Evolutionary conservation across 805 yeast genomes (phyloP).

Genomic region (Cyberlindnera sargentensis): DNA sequence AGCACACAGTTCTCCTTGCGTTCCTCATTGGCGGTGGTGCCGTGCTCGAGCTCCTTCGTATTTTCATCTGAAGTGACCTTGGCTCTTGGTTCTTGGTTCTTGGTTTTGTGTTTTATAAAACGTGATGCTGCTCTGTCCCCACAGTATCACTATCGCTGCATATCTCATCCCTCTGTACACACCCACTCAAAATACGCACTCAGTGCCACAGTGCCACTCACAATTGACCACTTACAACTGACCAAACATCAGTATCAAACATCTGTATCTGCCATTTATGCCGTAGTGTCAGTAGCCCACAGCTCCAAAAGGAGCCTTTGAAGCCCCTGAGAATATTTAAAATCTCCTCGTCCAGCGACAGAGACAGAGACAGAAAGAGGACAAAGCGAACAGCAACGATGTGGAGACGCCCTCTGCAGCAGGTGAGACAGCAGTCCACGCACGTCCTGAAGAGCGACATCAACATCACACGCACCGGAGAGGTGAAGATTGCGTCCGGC

Average conservation of each 20-base stretch:
- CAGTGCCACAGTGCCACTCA: no score
- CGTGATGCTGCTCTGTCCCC: neutral
- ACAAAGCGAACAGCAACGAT: neutral
- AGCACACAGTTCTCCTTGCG: conserved; percentile 33
- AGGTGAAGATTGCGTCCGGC: conserved; percentile 65
- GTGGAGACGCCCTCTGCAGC: conserved; percentile 3
- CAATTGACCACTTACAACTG: no score
- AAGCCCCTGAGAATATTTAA: no score
- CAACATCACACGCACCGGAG: conserved; percentile 68
- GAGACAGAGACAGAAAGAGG: neutral
- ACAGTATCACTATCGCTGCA: neutral
- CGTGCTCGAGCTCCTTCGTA: conserved; percentile 55
- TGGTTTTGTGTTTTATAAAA: neutral
- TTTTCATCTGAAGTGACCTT: conserved; percentile 33
- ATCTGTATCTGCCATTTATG: no score
- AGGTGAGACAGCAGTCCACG: conserved; percentile 17
- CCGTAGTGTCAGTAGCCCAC: no score
- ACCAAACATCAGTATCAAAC: no score
- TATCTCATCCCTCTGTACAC: no score
- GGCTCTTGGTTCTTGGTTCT: neutral
- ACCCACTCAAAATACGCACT: no score
- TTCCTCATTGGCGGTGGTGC: conserved; percentile 83
- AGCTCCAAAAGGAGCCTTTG: no score
- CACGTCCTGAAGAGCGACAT: conserved; percentile 43
- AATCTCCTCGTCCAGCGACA: no score